Percentiles rank a stretch among this genome's conserved stretches.
Conservation (phyloP, 305 asterid species). For the Solanum aculeatissimum region DNA sequence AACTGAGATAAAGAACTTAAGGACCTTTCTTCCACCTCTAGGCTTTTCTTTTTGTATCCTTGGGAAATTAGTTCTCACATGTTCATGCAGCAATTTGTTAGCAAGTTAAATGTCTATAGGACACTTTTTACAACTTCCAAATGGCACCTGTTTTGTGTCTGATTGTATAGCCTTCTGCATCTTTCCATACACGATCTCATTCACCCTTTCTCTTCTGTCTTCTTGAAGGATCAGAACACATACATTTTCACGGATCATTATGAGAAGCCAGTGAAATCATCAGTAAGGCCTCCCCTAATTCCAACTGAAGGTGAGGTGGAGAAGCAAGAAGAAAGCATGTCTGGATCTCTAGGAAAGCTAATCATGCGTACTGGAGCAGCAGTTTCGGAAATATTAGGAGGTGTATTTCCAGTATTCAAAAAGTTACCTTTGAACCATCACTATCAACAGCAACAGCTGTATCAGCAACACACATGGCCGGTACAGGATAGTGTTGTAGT, state of each 20-base stretch:
- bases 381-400: constrained; percentile 54
- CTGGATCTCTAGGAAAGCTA: constrained; percentile 55
- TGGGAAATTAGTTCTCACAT: neutral
- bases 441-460: constrained; percentile 22
- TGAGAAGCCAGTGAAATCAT: constrained; percentile 47
- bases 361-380: constrained; percentile 59
- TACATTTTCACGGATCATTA: constrained; percentile 18
- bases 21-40: neutral
- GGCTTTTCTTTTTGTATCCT: neutral
- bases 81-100: neutral
- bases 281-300: constrained; percentile 52
- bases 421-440: constrained; percentile 28
- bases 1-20: neutral
- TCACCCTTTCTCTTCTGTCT: neutral
- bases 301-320: constrained; percentile 66
- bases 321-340: constrained; percentile 67
- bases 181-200: neutral
- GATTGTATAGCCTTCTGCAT: neutral
- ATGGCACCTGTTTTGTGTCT: neutral
- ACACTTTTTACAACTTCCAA: neutral
- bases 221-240: constrained; percentile 30
- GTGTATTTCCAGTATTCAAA: constrained; percentile 54
- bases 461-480: constrained; percentile 47
- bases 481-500: constrained; percentile 78
- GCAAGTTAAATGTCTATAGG: neutral